Evolutionary conservation across 768 basidiomycete genomes (phyloP), one percentile per base, ranked within the genome.

Genomic region (Cantharellus anzutake): DNA sequence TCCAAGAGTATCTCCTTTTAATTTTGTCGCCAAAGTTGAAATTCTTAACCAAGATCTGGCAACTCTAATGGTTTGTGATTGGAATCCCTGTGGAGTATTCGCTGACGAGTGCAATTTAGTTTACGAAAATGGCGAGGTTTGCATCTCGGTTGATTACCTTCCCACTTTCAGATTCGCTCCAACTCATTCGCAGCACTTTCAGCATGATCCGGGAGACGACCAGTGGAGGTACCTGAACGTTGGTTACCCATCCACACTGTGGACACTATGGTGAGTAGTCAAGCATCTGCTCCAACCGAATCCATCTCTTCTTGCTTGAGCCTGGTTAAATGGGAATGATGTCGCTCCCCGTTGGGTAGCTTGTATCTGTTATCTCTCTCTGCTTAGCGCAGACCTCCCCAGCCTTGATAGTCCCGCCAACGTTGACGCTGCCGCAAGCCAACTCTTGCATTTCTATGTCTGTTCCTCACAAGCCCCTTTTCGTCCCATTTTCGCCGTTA

Each of bases 241-340:
- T 99, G 96, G 96, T 74, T 93, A 76, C 96, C 96, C 2, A 91
- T 99, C 52, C 96, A 99, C 69, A 86, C 87, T 0, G 85, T 97
- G 41, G 92, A 98, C 74, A 90, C 91, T 3, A 98, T 99, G 63
- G 94, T 97, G 65, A 68, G 77, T 70, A 29, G 41, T 5, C 3
- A 42, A n/a, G 38, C 20, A 34, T n/a, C 3, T 51, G n/a, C 7
- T 42, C 14, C 3, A 39, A 34, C 38, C n/a, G n/a, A n/a, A n/a
- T n/a, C n/a, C n/a, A n/a, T n/a, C n/a, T n/a, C n/a, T n/a, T n/a
- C n/a, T n/a, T n/a, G n/a, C n/a, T n/a, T n/a, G n/a, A n/a, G n/a
- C n/a, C n/a, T n/a, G n/a, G n/a, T n/a, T n/a, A n/a, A n/a, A n/a
- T n/a, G n/a, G n/a, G n/a, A n/a, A n/a, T n/a, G n/a, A n/a, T n/a